Base-by-base conservation (phyloP, 257 asterid genomes). In the Rhazya stricta region DNA sequence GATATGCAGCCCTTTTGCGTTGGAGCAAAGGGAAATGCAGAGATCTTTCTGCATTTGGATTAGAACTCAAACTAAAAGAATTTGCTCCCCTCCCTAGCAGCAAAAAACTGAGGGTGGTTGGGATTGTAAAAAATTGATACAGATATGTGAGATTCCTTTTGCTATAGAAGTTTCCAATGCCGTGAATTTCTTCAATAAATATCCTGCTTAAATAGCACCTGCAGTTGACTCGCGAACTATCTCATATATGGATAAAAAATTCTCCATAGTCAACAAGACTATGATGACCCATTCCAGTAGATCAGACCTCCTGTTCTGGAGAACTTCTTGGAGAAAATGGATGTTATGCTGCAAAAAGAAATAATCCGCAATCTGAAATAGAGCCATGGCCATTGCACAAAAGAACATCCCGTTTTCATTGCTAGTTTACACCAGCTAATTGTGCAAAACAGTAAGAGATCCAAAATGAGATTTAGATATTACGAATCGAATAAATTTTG, bases 281-380 rank as follows among this genome's bases (percentile, higher is more conserved):
- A 94, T 91, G 81, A 94, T 92, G 87, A 93, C 87, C 98, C 99
- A 94, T 74, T 94, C 99, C 74, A 94, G 92, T 68, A 91, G 83
- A 85, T 94, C 96, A 0, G 97, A 89, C 73, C 90, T 92, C 29
- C 98, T 78, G 75, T 94, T 94, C 79, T 92, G 99, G 60, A 94
- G 98, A 75, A 90, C 98, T 87, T 92, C 98, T 84, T 92, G 99
- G 60, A 94, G 98, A 85, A 94, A 94, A 84, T 94, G 98, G 71
- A 94, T 92, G 87, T 94, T 94, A 76, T 94, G 99, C 99, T 94
- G 98, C 92, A 83, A 16, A 18, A 23, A 51, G n/a, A 76, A 73
- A 69, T 63, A 60, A 50, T 46, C 43, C 29, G n/a, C 74, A 3
- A 34, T 82, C 72, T 76, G 32, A 79, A 53, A 34, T 18, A 4